Base-by-base conservation (phyloP, 306 rosid species). In the Prinsepia uniflora region DNA sequence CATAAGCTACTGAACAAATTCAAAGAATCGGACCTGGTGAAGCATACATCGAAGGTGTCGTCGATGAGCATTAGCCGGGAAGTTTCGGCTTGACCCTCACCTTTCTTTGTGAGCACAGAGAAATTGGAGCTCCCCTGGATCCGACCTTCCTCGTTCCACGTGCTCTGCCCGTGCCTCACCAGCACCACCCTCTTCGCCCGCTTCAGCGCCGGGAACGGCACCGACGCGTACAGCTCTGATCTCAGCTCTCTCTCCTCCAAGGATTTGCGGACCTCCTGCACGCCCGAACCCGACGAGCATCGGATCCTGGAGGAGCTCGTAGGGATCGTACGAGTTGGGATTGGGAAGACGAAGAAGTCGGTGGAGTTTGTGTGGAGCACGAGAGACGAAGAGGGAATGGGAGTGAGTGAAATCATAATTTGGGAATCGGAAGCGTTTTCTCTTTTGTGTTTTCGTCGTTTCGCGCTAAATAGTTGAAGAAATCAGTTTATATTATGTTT, bases 151-250 rank as follows among this genome's bases (percentile, higher is more conserved):
- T 89, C 95, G 43, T 94, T 94, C 98, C 98, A 94, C 17, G 92
- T 94, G 85, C 98, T 94, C 83, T 94, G 95, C 6, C 96, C 97
- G 52, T 94, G 98, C 81, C 98, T 83, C 64, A 94, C 97, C 77
- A 90, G 80, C 44, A 94, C 90, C 52, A 93, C 97, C 65, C 96
- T 84, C 89, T 90, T 93, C 2, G 88, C 80, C 30, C 59, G 69
- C 82, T 62, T 88, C 15, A 87, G 71, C 2, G 83, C 83, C 59
- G 83, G 92, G 41, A 88, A 80, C 40, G 83, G 73, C 19, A 45
- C 36, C 67, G 83, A 80, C 47, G 84, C 43, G 19, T 64, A 63
- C 4, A 82, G 82, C 75, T 82, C 87, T 52, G 89, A 83, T 42
- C 69, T 44, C 17, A 78, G 70, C n/a, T 43, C 67, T 22, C n/a